Conservation (phyloP, 2,329 filamentous ascomycete genomes). For the Sclerotinia spermophila region DNA sequence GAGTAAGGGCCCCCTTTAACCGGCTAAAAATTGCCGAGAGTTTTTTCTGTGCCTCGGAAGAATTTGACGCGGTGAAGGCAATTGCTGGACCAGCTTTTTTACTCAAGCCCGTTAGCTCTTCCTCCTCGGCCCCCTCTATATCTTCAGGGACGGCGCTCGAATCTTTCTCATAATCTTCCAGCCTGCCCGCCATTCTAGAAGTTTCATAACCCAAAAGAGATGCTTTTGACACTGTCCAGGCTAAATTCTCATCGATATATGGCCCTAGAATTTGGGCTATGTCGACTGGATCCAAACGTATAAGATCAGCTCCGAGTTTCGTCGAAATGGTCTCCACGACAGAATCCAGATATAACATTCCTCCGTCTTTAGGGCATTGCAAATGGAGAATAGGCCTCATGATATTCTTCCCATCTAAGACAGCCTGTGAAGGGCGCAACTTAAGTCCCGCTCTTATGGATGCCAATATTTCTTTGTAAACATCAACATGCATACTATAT, state of each 20-base stretch:
- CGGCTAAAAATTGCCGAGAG: constrained; percentile 12
- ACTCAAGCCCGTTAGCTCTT: constrained; percentile 14
- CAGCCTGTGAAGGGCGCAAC: constrained; percentile 38
- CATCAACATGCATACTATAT: constrained; percentile 34
- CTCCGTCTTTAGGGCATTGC: constrained; percentile 55
- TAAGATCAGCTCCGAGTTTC: constrained; percentile 60
- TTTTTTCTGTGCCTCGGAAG: constrained; percentile 6
- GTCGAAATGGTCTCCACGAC: constrained; percentile 62
- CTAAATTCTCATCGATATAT: constrained; percentile 63
- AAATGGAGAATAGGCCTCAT: constrained; percentile 54
- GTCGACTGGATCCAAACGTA: constrained; percentile 66
- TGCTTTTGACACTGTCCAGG: constrained; percentile 44
- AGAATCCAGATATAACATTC: constrained; percentile 51
- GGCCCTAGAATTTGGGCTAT: constrained; percentile 66
- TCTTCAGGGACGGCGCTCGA: constrained; percentile 42
- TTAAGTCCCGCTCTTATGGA: constrained; percentile 49
- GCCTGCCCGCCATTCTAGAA: constrained; percentile 52
- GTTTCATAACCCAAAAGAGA: constrained; percentile 56
- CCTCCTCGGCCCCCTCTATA: constrained; percentile 43
- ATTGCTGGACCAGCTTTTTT: constrained; percentile 4
- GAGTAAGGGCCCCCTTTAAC: not conserved
- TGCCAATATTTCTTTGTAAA: constrained; percentile 42
- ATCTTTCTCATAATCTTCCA: constrained; percentile 48
- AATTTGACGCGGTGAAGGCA: constrained; percentile 9
- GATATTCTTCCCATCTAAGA: constrained; percentile 31